A percentile compares a stretch with the other conserved stretches of the same genome.
Evolutionary conservation across 352 stramenopile species (phyloP).

Genomic region (Phytophthora tentaculata): DNA sequence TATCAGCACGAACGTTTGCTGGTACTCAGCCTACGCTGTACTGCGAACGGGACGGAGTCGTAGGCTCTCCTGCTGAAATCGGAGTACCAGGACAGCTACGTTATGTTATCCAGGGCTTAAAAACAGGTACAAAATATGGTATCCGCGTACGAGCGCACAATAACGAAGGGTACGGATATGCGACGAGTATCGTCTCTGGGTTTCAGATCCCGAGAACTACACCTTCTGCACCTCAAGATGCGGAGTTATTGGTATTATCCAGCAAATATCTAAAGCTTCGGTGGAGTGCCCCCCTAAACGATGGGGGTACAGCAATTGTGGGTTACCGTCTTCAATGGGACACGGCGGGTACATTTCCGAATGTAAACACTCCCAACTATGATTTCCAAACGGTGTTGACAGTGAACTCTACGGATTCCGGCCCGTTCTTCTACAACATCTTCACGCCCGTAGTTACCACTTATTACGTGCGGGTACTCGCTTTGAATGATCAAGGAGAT

Average conservation of each 20-base stretch:
- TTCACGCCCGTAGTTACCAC: constrained; percentile 54
- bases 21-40: constrained; percentile 86
- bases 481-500: constrained; percentile 91
- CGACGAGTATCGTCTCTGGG: constrained; percentile 47
- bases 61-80: constrained; percentile 46
- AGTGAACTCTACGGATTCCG: constrained; percentile 30
- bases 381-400: not conserved
- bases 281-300: constrained; percentile 65
- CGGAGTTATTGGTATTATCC: constrained; percentile 66
- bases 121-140: constrained; percentile 65
- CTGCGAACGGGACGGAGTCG: constrained; percentile 55
- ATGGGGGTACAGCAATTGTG: constrained; percentile 79
- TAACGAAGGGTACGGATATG: constrained; percentile 62
- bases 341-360: constrained; percentile 21
- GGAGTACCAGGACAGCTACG: constrained; percentile 27
- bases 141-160: constrained; percentile 74
- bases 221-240: constrained; percentile 39
- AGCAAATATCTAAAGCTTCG: constrained; percentile 77
- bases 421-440: constrained; percentile 94
- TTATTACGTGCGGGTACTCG: constrained; percentile 92
- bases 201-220: constrained; percentile 66
- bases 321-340: constrained; percentile 96
- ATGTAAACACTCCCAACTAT: constrained; percentile 4
- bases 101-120: constrained; percentile 54
- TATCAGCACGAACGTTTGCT: constrained; percentile 66